A percentile compares a stretch with the other conserved stretches of the same genome.
These are phyloP conservation scores for Lasiodiplodia theobromae DNA, from an alignment of 2,329 filamentous ascomycete species.

Conservation along the genomic window DNA sequence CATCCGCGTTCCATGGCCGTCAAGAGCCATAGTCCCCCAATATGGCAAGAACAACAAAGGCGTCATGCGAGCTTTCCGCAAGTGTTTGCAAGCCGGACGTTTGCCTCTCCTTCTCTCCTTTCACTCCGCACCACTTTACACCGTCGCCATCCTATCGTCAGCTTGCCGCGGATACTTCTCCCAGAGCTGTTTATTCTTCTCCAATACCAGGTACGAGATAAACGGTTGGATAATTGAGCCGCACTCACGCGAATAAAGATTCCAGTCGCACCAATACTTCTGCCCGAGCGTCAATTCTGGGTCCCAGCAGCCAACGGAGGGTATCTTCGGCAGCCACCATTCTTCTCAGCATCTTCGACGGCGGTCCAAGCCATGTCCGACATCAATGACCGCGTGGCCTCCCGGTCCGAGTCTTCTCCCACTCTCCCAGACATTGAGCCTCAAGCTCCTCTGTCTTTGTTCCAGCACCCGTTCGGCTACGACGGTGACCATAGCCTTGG, in stretches of 20 bases:
- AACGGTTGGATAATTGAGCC: background rate
- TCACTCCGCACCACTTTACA: background rate
- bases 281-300: background rate
- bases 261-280: background rate
- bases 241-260: background rate
- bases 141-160: background rate
- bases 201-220: constrained; percentile 1
- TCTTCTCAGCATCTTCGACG: background rate
- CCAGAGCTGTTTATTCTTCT: background rate
- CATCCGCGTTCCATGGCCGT: background rate
- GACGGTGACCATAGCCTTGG: background rate
- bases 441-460: background rate
- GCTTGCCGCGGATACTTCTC: background rate
- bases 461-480: background rate
- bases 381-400: background rate
- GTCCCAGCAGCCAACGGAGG: background rate
- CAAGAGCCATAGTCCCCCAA: background rate
- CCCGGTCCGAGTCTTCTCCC: background rate
- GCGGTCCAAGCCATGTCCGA: background rate
- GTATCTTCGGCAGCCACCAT: constrained; percentile 5
- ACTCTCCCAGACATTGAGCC: background rate
- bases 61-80: background rate
- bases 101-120: background rate
- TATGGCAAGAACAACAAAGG: background rate
- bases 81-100: background rate